A percentile compares a stretch with the other conserved stretches of the same genome.
These are phyloP conservation scores for Crithidia sp. DNA, from an alignment of 208 protist species.

Conservation along the genomic window DNA sequence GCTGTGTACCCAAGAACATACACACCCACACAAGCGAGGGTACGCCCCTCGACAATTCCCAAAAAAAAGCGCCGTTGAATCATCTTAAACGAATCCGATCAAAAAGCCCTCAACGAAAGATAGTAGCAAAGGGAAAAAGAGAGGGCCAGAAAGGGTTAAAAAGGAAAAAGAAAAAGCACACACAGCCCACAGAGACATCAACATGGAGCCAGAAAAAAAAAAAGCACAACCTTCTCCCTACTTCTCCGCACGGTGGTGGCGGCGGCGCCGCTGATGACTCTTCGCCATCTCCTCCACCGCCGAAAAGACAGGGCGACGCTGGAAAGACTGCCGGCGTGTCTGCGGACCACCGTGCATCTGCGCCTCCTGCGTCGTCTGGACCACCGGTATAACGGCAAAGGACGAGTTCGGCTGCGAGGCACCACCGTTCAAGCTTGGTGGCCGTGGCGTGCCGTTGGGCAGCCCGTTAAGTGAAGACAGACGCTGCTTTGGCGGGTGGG, in stretches of 20 bases:
- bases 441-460: neutral
- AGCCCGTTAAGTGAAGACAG: neutral
- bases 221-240: neutral
- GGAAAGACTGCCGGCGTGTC: conserved; percentile 26
- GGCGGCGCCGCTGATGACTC: conserved; percentile 6
- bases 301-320: conserved; percentile 28
- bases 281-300: conserved; percentile 27
- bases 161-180: neutral
- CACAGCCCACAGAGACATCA: neutral
- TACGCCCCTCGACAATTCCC: no score
- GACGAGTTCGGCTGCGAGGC: conserved; percentile 19
- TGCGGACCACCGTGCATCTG: neutral
- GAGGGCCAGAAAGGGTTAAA: no score
- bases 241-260: neutral
- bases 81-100: no score
- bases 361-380: conserved; percentile 22
- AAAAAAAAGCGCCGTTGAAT: no score
- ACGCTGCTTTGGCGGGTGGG: conserved; percentile 13
- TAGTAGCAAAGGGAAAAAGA: no score
- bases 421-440: neutral
- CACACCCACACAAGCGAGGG: no score
- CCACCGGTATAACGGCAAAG: conserved; percentile 2
- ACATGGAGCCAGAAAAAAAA: neutral
- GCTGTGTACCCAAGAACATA: neutral
- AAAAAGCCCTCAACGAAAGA: no score